phyloP scores from a whole-genome alignment of 495 filamentous ascomycete species.

The Penicillium arizonense region DNA sequence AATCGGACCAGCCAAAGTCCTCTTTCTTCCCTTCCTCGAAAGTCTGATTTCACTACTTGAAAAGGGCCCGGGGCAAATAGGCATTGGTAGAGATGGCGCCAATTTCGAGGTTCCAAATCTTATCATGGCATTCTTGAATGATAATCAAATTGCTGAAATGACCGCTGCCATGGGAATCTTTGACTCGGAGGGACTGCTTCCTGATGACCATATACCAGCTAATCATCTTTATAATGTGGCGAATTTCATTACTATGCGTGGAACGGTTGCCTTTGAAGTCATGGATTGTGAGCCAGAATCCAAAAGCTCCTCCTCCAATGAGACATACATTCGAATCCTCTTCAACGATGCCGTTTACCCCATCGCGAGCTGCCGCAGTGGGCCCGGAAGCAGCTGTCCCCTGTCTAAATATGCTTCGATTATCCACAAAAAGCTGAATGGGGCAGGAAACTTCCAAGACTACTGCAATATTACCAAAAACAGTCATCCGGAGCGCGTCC shows the following conservation, averaged over 20 bases:
- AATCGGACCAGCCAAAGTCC: slow-evolving; percentile 40
- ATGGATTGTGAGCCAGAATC: slow-evolving; percentile 34
- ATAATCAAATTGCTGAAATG: slow-evolving; percentile 58
- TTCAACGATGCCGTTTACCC: slow-evolving; percentile 58
- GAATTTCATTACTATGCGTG: slow-evolving; percentile 54
- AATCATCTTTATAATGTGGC: slow-evolving; percentile 17
- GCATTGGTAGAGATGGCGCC: slow-evolving; percentile 35
- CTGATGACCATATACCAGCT: slow-evolving; percentile 32
- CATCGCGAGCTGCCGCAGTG: slow-evolving; percentile 40
- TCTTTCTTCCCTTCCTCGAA: slow-evolving; percentile 49
- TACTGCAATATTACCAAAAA: slow-evolving; percentile 43
- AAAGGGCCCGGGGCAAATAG: slow-evolving; percentile 41
- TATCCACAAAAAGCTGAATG: slow-evolving; percentile 38
- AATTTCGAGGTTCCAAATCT: slow-evolving; percentile 44
- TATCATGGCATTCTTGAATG: slow-evolving; percentile 55
- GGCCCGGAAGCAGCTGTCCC: slow-evolving; percentile 46
- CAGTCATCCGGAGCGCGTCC: slow-evolving; percentile 26
- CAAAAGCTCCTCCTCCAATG: slow-evolving; percentile 10
- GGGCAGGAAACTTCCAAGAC: slow-evolving; percentile 40
- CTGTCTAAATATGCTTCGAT: slow-evolving; percentile 43
- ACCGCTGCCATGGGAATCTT: slow-evolving; percentile 54
- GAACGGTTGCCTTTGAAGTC: slow-evolving; percentile 53
- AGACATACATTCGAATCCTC: slow-evolving; percentile 43
- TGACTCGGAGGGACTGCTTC: slow-evolving; percentile 42
- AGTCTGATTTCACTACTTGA: slow-evolving; percentile 45